phyloP scores from a whole-genome alignment of 176 grass and related monocot genomes.

The Carex myosuroides region DNA sequence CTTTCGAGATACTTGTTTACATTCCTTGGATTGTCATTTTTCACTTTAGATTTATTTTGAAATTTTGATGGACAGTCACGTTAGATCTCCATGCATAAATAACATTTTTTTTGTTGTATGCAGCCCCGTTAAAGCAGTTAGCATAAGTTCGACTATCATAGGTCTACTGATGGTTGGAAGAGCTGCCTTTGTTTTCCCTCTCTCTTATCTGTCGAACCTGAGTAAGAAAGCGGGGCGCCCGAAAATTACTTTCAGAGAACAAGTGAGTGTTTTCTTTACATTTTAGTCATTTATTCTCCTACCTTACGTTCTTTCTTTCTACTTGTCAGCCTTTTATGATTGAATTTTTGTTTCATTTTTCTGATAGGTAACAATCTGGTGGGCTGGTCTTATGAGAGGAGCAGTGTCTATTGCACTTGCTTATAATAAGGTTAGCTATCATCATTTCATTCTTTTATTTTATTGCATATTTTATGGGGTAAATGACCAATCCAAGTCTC shows the following conservation, averaged over 20 bases:
- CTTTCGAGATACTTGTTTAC: background rate
- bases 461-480: background rate
- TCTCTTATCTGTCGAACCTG: slow-evolving; percentile 63
- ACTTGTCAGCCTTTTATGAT: background rate
- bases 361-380: slow-evolving; percentile 82
- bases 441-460: background rate
- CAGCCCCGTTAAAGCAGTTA: slow-evolving; percentile 62
- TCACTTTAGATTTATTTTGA: background rate
- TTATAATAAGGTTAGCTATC: slow-evolving; percentile 72
- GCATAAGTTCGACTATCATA: slow-evolving; percentile 61
- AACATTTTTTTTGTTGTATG: slow-evolving; percentile 28
- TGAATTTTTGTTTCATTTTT: slow-evolving; percentile 15
- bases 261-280: slow-evolving; percentile 46
- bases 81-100: background rate
- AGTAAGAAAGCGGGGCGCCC: slow-evolving; percentile 46
- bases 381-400: slow-evolving; percentile 93
- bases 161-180: slow-evolving; percentile 69
- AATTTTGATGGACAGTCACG: slow-evolving; percentile 41
- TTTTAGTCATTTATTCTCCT: background rate
- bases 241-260: slow-evolving; percentile 68
- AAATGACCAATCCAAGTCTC: background rate
- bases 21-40: background rate
- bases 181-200: slow-evolving; percentile 81
- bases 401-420: slow-evolving; percentile 89
- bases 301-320: background rate